Percentiles rank a stretch among this genome's conserved stretches.
phyloP scores from a whole-genome alignment of 1,284 basidiomycete genomes.

The Pisolithus thermaeus region DNA sequence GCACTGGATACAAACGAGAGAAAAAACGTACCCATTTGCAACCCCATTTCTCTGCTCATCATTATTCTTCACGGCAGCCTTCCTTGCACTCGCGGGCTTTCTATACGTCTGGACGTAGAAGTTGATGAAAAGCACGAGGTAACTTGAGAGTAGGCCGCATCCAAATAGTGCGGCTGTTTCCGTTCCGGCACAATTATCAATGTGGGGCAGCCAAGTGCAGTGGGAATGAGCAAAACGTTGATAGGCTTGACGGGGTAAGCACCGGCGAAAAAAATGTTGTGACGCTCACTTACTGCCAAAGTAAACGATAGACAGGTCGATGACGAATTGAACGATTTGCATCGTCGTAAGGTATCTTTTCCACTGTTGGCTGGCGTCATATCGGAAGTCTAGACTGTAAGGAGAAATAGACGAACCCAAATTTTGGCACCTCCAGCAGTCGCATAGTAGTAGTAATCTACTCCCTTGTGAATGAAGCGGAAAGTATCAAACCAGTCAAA shows the following conservation, averaged over 20 bases:
- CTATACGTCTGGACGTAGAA: conserved; percentile 84
- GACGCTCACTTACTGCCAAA: conserved; percentile 75
- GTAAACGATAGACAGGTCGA: conserved; percentile 87
- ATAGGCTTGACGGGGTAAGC: conserved; percentile 56
- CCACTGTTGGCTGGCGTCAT: conserved; percentile 54
- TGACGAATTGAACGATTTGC: conserved; percentile 94
- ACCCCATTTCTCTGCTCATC: conserved; percentile 26
- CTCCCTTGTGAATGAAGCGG: conserved; percentile 4
- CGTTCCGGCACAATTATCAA: conserved; percentile 84
- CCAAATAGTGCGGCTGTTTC: conserved; percentile 88
- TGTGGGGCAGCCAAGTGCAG: conserved; percentile 56
- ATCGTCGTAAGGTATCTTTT: conserved; percentile 94
- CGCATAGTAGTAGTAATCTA: conserved; percentile 97
- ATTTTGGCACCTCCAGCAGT: conserved; percentile 93
- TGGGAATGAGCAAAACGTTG: conserved; percentile 73
- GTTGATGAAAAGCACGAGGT: conserved; percentile 88
- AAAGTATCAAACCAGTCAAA: conserved; percentile 10
- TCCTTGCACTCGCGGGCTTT: conserved; percentile 47
- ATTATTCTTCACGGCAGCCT: conserved; percentile 30
- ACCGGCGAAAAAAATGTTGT: conserved; percentile 5
- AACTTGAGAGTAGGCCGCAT: conserved; percentile 82
- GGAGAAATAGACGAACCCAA: conserved; percentile 63
- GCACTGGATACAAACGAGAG: not conserved
- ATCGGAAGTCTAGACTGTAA: conserved; percentile 1
- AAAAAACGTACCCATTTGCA: conserved; percentile 14